phyloP scores from a whole-genome alignment of 495 filamentous ascomycete genomes.

The Lasiosphaeris hirsuta region DNA sequence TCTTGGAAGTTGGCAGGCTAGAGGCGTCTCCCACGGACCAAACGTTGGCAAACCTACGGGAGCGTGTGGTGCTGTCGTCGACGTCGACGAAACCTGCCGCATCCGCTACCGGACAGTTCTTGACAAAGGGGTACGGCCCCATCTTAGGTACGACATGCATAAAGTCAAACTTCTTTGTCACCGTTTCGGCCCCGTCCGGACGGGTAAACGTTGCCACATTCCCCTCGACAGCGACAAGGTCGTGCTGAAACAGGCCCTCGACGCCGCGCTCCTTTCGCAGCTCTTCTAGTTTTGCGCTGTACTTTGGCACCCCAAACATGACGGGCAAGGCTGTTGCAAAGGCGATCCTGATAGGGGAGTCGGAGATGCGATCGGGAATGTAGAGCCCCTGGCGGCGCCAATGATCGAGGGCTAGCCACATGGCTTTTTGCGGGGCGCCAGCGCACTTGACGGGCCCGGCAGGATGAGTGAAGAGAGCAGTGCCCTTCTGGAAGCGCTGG shows the following conservation, averaged over 20 bases:
- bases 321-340: slow-evolving; percentile 59
- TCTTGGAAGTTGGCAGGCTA: slow-evolving; percentile 65
- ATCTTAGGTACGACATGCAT: slow-evolving; percentile 63
- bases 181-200: slow-evolving; percentile 41
- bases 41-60: slow-evolving; percentile 61
- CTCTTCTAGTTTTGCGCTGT: slow-evolving; percentile 57
- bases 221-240: slow-evolving; percentile 59
- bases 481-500: slow-evolving; percentile 51
- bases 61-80: slow-evolving; percentile 55
- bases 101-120: slow-evolving; percentile 56
- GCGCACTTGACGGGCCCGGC: slow-evolving; percentile 65
- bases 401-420: slow-evolving; percentile 67
- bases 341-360: slow-evolving; percentile 55
- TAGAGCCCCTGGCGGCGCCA: slow-evolving; percentile 62
- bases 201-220: slow-evolving; percentile 54
- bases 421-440: slow-evolving; percentile 66
- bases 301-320: slow-evolving; percentile 72
- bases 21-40: slow-evolving; percentile 70
- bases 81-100: slow-evolving; percentile 64
- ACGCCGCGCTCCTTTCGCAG: slow-evolving; percentile 62
- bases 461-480: slow-evolving; percentile 68
- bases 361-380: slow-evolving; percentile 36
- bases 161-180: slow-evolving; percentile 55
- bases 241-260: slow-evolving; percentile 64
- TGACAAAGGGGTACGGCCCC: slow-evolving; percentile 57